Evolutionary conservation across 2,329 filamentous ascomycete species (phyloP), one percentile per base, ranked within the genome.

Genomic region (Aschersonia sp.): DNA sequence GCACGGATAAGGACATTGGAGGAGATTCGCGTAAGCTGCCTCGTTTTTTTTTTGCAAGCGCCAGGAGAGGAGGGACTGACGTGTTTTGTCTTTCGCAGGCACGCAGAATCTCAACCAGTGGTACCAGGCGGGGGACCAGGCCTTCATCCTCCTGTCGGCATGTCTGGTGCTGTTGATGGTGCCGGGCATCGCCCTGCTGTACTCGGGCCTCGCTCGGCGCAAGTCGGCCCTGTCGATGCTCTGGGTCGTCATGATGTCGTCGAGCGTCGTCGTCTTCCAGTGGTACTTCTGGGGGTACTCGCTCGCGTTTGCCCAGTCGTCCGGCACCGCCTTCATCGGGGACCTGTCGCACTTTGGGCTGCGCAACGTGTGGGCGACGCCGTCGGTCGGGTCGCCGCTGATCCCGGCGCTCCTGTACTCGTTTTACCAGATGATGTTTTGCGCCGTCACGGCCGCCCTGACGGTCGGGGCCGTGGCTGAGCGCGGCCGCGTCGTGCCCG

Each of bases 221-320:
- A 98, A 98, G 73, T 97, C 92, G 4, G 92, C 92, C 31, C 77
- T 98, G 43, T 95, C 89, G 54, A 84, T 97, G 74, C 92, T 98
- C 61, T 97, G 89, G 88, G 89, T 91, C 10, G 89, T 85, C 69
- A 94, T 98, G 86, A 91, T 85, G 65, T 92, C 89, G 44, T 85
- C 85, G 62, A 89, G 86, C 45, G 82, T 97, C 61, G 76, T 96
- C 64, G 84, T 86, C 49, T 96, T 98, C 72, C 92, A 98, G 71
- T 98, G 92, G 92, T 97, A 96, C 62, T 96, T 98, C 66, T 97
- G 92, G 91, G 92, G 92, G 40, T 98, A 95, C 67, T 95, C 91
- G 10, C 74, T 98, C 52, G 89, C 91, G 47, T 96, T 97, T 68
- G 92, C 85, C 60, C 74, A 77, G 43, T 80, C 80, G 10, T 85